A percentile compares a stretch with the other conserved stretches of the same genome.
Conservation (phyloP, 495 filamentous ascomycete genomes). For the Penicillium tannophilum region DNA sequence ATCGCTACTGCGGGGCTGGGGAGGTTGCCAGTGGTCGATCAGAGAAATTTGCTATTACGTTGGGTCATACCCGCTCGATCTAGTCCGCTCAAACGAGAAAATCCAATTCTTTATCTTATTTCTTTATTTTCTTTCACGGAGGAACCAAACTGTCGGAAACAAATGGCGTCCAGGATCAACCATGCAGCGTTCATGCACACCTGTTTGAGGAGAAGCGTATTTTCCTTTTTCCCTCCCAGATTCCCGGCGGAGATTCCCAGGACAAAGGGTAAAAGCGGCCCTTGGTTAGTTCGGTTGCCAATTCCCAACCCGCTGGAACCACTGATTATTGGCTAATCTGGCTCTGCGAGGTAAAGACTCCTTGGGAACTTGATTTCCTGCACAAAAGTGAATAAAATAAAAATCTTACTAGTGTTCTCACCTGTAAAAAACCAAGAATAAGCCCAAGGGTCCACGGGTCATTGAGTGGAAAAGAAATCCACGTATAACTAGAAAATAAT, state of each 20-base stretch:
- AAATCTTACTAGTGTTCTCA: background rate
- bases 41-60: conserved; percentile 11
- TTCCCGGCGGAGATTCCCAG: conserved; percentile 14
- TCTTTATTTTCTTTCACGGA: background rate
- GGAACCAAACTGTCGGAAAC: conserved; percentile 7
- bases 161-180: conserved; percentile 11
- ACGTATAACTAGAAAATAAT: no score
- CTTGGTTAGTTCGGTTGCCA: conserved; percentile 24
- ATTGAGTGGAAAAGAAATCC: background rate
- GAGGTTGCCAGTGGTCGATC: conserved; percentile 15
- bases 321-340: conserved; percentile 22
- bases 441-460: background rate
- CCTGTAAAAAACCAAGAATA: background rate
- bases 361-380: background rate
- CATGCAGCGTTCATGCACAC: conserved; percentile 8
- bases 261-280: conserved; percentile 18
- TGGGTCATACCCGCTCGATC: conserved; percentile 11
- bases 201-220: conserved; percentile 11
- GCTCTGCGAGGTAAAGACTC: background rate
- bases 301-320: conserved; percentile 26
- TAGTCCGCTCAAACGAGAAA: conserved; percentile 1
- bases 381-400: background rate
- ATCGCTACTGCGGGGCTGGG: conserved; percentile 19
- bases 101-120: background rate
- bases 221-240: conserved; percentile 5